A percentile compares a stretch with the other conserved stretches of the same genome.
These are phyloP conservation scores for Colletotrichum camelliae DNA, from an alignment of 2,329 filamentous ascomycete species.

Conservation along the genomic window DNA sequence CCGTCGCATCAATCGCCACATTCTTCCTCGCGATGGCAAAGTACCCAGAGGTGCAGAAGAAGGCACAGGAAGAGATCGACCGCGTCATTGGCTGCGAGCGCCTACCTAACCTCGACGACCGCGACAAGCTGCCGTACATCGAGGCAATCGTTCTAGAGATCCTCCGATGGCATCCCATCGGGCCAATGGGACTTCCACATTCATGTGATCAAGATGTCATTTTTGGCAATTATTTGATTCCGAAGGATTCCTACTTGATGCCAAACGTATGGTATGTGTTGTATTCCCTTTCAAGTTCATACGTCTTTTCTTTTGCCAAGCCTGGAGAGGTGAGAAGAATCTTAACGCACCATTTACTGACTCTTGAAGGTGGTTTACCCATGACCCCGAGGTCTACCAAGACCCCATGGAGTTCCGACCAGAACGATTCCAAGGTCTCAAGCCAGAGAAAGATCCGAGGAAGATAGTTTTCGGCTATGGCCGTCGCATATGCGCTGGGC, in stretches of 20 bases:
- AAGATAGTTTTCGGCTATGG: slow-evolving; percentile 23
- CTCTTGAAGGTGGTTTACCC: slow-evolving; percentile 29
- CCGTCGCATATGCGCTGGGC: slow-evolving; percentile 24
- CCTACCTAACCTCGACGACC: slow-evolving; percentile 54
- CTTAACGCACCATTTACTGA: not conserved
- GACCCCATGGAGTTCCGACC: slow-evolving; percentile 25
- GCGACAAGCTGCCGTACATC: slow-evolving; percentile 54
- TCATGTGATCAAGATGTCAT: slow-evolving; percentile 30
- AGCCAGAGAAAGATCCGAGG: not conserved
- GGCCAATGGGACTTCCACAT: slow-evolving; percentile 46
- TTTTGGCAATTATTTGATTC: not conserved
- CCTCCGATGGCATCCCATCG: slow-evolving; percentile 59
- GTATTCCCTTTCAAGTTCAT: slow-evolving; percentile 36
- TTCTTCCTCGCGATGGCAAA: slow-evolving; percentile 55
- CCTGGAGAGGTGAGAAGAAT: not conserved
- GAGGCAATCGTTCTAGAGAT: slow-evolving; percentile 60
- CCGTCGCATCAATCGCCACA: slow-evolving; percentile 33
- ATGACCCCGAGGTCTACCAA: slow-evolving; percentile 72
- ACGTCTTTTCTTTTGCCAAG: not conserved
- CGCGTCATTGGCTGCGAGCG: slow-evolving; percentile 51
- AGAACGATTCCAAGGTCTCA: not conserved
- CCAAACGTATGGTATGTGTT: slow-evolving; percentile 31
- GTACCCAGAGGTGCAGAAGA: slow-evolving; percentile 47
- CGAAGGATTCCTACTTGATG: slow-evolving; percentile 34
- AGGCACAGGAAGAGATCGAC: slow-evolving; percentile 59